Conservation (phyloP, 257 asterid species). For the Datura wrightii region DNA sequence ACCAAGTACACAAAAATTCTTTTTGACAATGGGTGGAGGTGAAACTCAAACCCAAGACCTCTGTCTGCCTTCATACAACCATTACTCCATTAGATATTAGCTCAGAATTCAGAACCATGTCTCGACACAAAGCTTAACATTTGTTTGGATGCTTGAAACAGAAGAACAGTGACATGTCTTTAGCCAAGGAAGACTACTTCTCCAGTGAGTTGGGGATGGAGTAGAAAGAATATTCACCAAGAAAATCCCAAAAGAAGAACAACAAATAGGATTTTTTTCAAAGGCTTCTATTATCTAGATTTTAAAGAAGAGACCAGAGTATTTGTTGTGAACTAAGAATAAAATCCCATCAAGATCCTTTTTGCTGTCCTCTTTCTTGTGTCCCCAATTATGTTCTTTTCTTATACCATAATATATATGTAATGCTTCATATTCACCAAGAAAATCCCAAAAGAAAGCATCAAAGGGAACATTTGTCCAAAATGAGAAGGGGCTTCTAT, state of each 20-base stretch:
- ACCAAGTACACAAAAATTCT: background rate
- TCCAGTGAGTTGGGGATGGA: background rate
- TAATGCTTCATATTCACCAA: background rate
- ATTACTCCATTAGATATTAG: background rate
- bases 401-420: background rate
- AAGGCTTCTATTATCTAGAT: background rate
- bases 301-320: background rate
- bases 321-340: background rate
- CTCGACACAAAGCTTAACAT: background rate
- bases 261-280: background rate
- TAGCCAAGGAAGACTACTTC: background rate
- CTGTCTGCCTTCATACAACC: background rate
- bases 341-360: background rate
- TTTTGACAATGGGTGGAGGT: background rate
- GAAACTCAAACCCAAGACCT: background rate
- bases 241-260: background rate
- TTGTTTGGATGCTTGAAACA: background rate
- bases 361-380: background rate
- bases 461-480: background rate
- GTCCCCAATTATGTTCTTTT: background rate
- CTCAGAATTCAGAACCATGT: background rate
- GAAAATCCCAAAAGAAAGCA: background rate
- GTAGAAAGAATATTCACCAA: background rate
- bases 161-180: background rate
- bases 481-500: background rate